phyloP scores from a whole-genome alignment of 805 yeast species.

The Vanderwaltozyma tropicalis region DNA sequence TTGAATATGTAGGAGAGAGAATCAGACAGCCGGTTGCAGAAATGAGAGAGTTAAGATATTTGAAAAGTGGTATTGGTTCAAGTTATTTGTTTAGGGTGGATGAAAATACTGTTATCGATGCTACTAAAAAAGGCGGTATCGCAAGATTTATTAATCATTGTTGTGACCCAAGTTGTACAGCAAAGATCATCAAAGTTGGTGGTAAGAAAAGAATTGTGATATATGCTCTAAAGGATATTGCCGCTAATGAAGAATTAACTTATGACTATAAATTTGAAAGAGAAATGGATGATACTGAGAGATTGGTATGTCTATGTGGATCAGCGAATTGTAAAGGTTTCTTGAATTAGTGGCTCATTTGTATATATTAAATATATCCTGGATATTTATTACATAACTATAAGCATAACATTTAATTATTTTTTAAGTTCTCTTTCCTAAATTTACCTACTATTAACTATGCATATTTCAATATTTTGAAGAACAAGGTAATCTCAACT shows the following conservation, averaged over 20 bases:
- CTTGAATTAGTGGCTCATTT: constrained; percentile 40
- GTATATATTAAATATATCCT: background rate
- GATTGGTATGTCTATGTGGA: constrained; percentile 90
- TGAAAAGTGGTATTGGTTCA: constrained; percentile 90
- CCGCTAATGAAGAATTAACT: constrained; percentile 83
- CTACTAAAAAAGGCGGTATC: constrained; percentile 94
- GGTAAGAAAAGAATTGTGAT: constrained; percentile 91
- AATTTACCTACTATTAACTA: too few species aligned
- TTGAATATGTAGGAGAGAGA: constrained; percentile 94
- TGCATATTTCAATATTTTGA: background rate
- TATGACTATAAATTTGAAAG: constrained; percentile 94
- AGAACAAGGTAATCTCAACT: background rate
- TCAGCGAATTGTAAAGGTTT: constrained; percentile 91
- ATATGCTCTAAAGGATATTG: constrained; percentile 82
- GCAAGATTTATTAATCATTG: constrained; percentile 96
- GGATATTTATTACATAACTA: background rate
- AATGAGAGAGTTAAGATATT: constrained; percentile 73
- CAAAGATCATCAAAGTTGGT: constrained; percentile 89
- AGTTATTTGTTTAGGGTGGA: constrained; percentile 87
- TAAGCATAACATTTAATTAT: too few species aligned
- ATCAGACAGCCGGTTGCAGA: constrained; percentile 92
- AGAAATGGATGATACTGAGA: constrained; percentile 76
- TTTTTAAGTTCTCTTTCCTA: background rate
- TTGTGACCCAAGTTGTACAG: constrained; percentile 95
- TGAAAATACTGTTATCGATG: constrained; percentile 91